Evolutionary conservation across 345 rosid genomes (phyloP), one percentile per base, ranked within the genome.

Genomic region (Brassica carinata): DNA sequence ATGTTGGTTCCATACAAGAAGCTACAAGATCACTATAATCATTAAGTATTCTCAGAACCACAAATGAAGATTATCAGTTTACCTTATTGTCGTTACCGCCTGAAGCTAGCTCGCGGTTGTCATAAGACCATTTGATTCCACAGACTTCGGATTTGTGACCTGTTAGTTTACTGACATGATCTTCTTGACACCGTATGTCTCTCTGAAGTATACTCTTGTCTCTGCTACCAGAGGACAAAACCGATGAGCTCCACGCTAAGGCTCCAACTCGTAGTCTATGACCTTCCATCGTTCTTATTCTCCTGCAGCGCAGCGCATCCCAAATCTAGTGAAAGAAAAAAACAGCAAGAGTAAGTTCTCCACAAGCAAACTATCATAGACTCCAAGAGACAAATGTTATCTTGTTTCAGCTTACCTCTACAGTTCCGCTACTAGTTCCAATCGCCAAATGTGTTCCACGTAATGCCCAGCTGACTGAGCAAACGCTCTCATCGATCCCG

Each of bases 121-220:
- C 99, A 80, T 85, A 88, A 70, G 99, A 96, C 99, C 99, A 96
- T 84, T 91, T 96, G 76, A 96, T 85, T 61, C 99, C 98, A 86
- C 99, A 96, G 71, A 96, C 91, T 97, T 96, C 98, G 76, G 99
- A 94, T 81, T 90, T 96, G 88, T 96, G 99, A 69, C 98, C 98
- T 58, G 89, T 87, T 51, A 94, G 96, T 82, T 90, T 96, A 85
- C 96, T 89, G 74, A 89, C 87, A 84, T 86, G 91, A 81, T 94
- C 98, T 77, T 94, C 97, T 55, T 84, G 90, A 66, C 89, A 73
- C 65, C 96, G 86, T 71, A 92, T 89, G 75, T 96, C 99, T 77
- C 98, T 86, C 64, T 90, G 99, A 81, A 91, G 92, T 84, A 96
- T 91, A 73, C 85, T 90, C 88, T 94, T 96, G 82, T 96, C 99